Conservation (phyloP, 2,329 filamentous ascomycete genomes). For the Pyrenochaeta sp. region DNA sequence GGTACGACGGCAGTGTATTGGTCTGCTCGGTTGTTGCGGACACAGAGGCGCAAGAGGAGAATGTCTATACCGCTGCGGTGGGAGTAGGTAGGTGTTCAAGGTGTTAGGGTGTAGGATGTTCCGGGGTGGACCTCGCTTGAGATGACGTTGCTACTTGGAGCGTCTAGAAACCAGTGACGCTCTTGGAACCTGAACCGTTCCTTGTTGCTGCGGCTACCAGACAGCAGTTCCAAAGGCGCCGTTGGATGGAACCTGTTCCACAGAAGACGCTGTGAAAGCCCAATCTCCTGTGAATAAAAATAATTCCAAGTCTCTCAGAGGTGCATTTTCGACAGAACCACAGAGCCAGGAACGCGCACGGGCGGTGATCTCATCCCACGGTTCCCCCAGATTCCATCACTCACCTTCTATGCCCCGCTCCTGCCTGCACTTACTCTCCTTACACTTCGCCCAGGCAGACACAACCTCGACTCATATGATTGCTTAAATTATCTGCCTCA, state of each 20-base stretch:
- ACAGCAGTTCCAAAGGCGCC: not conserved
- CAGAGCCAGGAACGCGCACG: not conserved
- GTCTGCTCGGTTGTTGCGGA: not conserved
- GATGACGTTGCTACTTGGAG: conserved; percentile 23
- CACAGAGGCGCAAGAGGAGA: conserved; percentile 7
- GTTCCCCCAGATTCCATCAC: conserved; percentile 22
- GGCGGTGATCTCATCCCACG: conserved; percentile 18
- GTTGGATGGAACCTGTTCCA: not conserved
- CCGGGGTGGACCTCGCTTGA: conserved; percentile 12
- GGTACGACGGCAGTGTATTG: conserved; percentile 11
- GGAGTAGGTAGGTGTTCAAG: conserved; percentile 11
- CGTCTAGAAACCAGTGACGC: conserved; percentile 20
- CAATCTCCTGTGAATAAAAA: not conserved
- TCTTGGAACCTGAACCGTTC: conserved; percentile 15
- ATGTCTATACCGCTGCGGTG: conserved; percentile 11
- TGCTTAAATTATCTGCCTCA: not conserved
- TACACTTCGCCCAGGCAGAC: conserved; percentile 1
- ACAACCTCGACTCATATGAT: not conserved
- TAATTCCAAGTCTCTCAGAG: not conserved
- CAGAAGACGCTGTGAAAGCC: not conserved
- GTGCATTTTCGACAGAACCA: not conserved
- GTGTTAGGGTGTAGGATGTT: conserved; percentile 7
- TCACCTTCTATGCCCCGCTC: conserved; percentile 20
- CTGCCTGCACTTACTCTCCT: conserved; percentile 8
- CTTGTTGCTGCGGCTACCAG: not conserved